Base-by-base conservation (phyloP, 176 grass and related monocot species). In the Bromus sterilis region DNA sequence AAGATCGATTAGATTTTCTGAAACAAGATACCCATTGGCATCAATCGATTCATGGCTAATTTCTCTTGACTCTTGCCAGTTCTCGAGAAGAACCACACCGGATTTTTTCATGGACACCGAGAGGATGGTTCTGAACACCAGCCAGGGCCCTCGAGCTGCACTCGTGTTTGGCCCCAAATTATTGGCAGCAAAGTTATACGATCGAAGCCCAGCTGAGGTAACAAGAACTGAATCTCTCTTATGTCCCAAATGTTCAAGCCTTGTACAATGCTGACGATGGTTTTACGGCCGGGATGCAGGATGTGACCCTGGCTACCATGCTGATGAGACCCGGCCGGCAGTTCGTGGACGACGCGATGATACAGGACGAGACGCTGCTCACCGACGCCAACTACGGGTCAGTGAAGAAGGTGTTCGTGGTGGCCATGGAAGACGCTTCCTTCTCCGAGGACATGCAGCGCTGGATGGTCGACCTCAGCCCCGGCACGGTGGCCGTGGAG, bases 41-140 rank as follows among this genome's bases (percentile, higher is more conserved):
- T n/a, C n/a, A n/a, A n/a, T n/a, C n/a, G n/a, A n/a, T n/a, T n/a
- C n/a, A 36, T 6, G 35, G 44, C 44, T 48, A 18, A 18, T 48
- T 2, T 18, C 15, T 48, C 10, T 13, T 6, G 44, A 53, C 20
- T 46, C 7, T 2, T 86, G 18, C 51, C 21, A 88, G 86, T 80
- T 84, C 81, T 51, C 15, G 29, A 68, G 59, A 70, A 58, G 48
- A 48, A 84, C 66, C 6, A 14, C 20, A 11, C 68, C 76, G 2
- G 76, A 75, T 2, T 88, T 84, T 14, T 80, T 88, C 81, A 88
- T 88, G 86, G 86, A 88, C 7, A 84, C 68, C 86, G 12, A 71
- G 70, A 82, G 9, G 8, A 58, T 24, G 43, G 34, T 70, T 14
- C 23, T 85, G 12, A 25, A 83, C 60, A 88, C 80, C 4, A 64